Percentiles rank a stretch among this genome's conserved stretches.
phyloP scores from a whole-genome alignment of 2,329 filamentous ascomycete species.

The Zymoseptoria brevis region DNA sequence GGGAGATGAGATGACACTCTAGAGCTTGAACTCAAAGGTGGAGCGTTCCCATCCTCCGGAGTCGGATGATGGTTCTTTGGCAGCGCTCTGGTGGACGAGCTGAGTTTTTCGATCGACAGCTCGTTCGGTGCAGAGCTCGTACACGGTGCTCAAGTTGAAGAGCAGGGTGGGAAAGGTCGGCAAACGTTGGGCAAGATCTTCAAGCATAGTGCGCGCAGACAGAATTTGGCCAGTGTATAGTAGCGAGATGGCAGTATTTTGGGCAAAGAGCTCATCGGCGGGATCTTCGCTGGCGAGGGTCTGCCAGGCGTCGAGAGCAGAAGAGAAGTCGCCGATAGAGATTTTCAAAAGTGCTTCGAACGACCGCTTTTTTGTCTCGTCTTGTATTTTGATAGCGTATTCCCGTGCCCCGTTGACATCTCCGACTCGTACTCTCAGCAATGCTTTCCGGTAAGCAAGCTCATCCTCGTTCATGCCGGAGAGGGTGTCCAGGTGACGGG shows the following conservation, averaged over 20 bases:
- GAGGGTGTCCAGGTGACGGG: conserved; percentile 60
- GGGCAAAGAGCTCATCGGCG: conserved; percentile 61
- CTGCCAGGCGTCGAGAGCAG: conserved; percentile 57
- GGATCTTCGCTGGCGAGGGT: conserved; percentile 40
- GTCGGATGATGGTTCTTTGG: conserved; percentile 12
- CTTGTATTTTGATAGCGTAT: conserved; percentile 9
- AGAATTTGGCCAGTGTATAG: conserved; percentile 72
- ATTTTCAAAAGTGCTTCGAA: conserved; percentile 66
- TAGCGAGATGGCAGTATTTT: conserved; percentile 77
- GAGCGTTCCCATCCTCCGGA: conserved; percentile 27
- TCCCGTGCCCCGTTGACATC: conserved; percentile 48
- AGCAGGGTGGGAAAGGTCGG: conserved; percentile 69
- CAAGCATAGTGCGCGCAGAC: conserved; percentile 61
- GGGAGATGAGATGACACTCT: neutral
- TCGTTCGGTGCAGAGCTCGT: conserved; percentile 80
- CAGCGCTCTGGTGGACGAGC: conserved; percentile 44
- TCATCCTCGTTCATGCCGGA: conserved; percentile 36
- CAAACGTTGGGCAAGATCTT: conserved; percentile 54
- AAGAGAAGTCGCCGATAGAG: conserved; percentile 64
- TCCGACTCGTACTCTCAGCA: conserved; percentile 73
- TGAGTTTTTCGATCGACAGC: conserved; percentile 60
- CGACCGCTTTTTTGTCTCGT: conserved; percentile 32
- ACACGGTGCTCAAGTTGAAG: conserved; percentile 85
- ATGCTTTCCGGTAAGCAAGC: conserved; percentile 40
- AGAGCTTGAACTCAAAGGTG: conserved; percentile 28